Percentiles rank a stretch among this genome's conserved stretches.
Conservation (phyloP, 345 rosid species). For the Euphorbia tirucalli region DNA sequence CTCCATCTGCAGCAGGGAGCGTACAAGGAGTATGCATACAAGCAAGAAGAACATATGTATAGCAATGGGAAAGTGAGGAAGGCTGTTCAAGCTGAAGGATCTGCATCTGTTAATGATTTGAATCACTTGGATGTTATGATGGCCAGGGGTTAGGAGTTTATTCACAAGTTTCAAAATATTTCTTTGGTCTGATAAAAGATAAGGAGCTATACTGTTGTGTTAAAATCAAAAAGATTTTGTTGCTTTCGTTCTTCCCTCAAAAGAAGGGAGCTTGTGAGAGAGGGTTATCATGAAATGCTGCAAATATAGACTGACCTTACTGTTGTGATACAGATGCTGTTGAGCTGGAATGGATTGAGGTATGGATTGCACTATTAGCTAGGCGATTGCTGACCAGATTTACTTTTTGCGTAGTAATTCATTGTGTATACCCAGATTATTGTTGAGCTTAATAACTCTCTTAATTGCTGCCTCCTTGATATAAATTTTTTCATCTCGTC, state of each 20-base stretch:
- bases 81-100: conserved; percentile 31
- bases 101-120: conserved; percentile 35
- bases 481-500: neutral
- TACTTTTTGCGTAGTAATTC: conserved; percentile 4
- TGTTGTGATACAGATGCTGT: conserved; percentile 4
- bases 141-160: conserved; percentile 62
- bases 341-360: neutral
- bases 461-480: neutral
- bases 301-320: neutral
- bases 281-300: neutral
- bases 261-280: conserved; percentile 5
- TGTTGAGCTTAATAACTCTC: neutral
- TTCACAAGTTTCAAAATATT: neutral
- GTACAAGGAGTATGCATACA: conserved; percentile 34
- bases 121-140: conserved; percentile 67
- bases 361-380: conserved; percentile 1
- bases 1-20: conserved; percentile 62
- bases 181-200: conserved; percentile 1
- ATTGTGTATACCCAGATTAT: conserved; percentile 15
- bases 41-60: conserved; percentile 38
- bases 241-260: conserved; percentile 7
- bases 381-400: neutral
- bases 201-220: neutral
- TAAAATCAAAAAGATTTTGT: neutral
- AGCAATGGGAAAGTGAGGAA: conserved; percentile 32